Evolutionary conservation across 2,329 filamentous ascomycete species (phyloP), one percentile per base, ranked within the genome.

Genomic region (Davidsoniella australis): DNA sequence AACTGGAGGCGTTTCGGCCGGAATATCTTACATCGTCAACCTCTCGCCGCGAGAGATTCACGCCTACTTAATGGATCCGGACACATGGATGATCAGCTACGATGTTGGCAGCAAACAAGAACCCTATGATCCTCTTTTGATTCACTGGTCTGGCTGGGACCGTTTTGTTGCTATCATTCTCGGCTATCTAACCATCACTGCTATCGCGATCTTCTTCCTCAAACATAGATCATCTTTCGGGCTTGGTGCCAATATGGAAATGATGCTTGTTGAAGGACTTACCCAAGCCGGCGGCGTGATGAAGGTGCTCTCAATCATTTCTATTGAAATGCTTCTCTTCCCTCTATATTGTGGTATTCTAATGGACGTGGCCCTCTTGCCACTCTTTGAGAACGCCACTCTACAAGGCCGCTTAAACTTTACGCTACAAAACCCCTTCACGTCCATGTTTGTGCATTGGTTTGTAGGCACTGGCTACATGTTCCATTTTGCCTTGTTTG

Each of bases 401-500:
- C 64, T 95, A 47, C 73, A 74, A 55, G 86, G 85, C 6, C 78
- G 91, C 18, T 67, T 94, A 47, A 68, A 78, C 3, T 98, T 94
- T 59, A 85, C 85, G 2, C 68, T 76, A 49, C 72, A 78, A 53
- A 86, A 82, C 53, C 91, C 91, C 0, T 73, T 89, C 56, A 95
- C 87, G 0, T 94, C 89, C 12, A 77, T 93, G 12, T 98, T 98
- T 62, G 83, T 96, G 47, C 91, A 98, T 63, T 98, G 91, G 91
- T 98, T 98, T 60, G 82, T 95, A 50, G 91, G 91, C 45, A 98
- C 91, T 3, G 94, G 88, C 55, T 98, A 98, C 64, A 98, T 98
- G 93, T 98, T 98, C 66, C 91, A 98, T 62, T 98, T 98, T 62
- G 91, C 91, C 4, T 74, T 98, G 2, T 98, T 98, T 61, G 91